A percentile compares a stretch with the other conserved stretches of the same genome.
These are phyloP conservation scores for Ogataea henricii DNA, from an alignment of 805 yeast species.

Conservation along the genomic window DNA sequence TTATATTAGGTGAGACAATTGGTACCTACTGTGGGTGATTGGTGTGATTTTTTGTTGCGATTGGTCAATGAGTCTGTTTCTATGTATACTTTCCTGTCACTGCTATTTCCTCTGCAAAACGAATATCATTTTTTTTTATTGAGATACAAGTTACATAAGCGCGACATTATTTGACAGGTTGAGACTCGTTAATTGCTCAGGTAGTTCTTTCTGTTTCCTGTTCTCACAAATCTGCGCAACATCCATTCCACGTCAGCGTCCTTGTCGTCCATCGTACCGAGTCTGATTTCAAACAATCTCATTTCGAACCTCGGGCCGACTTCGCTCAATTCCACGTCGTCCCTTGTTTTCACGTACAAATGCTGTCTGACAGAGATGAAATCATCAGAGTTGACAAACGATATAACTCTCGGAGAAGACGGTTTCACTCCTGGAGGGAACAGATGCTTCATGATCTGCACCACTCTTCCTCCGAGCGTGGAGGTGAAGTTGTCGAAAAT, in stretches of 20 bases:
- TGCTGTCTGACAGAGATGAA: constrained; percentile 95
- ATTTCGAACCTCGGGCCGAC: constrained; percentile 99
- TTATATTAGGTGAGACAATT: neutral
- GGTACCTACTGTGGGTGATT: neutral
- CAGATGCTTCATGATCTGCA: constrained; percentile 75
- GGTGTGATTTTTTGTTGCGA: constrained; percentile 1
- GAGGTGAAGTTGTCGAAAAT: constrained; percentile 88
- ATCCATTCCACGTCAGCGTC: constrained; percentile 99
- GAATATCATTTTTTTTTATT: neutral
- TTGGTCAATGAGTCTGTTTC: neutral
- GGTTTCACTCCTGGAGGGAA: constrained; percentile 97
- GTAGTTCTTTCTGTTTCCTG: constrained; percentile 94
- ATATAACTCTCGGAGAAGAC: constrained; percentile 87
- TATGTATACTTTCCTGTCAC: neutral
- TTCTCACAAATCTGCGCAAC: constrained; percentile 86
- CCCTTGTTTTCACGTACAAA: constrained; percentile 85
- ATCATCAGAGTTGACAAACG: constrained; percentile 89
- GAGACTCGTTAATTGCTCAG: constrained; percentile 39
- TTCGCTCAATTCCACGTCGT: constrained; percentile 88
- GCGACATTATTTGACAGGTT: neutral
- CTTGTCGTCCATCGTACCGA: constrained; percentile 91
- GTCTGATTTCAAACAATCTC: constrained; percentile 83
- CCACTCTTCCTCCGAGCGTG: constrained; percentile 80
- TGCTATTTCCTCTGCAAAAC: constrained; percentile 7
- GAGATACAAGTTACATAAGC: neutral